A percentile compares a stretch with the other conserved stretches of the same genome.
phyloP scores from a whole-genome alignment of 2,329 filamentous ascomycete species.

The Didymella arachidicola region DNA sequence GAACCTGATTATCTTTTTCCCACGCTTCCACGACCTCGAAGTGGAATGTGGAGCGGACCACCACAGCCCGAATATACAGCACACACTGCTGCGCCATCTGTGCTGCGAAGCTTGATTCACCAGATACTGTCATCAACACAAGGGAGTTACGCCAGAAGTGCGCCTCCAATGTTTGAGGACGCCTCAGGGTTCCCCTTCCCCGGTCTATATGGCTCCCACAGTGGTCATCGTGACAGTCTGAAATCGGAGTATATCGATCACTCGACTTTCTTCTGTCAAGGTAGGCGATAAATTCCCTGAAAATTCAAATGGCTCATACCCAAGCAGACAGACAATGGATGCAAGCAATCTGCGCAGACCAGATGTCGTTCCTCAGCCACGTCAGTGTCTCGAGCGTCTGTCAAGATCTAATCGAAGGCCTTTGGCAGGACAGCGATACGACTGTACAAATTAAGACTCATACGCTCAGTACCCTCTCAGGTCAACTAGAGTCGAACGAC shows the following conservation, averaged over 20 bases:
- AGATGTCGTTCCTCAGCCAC: conserved; percentile 46
- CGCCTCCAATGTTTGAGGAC: conserved; percentile 33
- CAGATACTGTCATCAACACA: conserved; percentile 21
- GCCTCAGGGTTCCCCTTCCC: conserved; percentile 39
- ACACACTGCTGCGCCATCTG: background rate
- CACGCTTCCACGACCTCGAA: conserved; percentile 2
- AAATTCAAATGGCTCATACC: conserved; percentile 10
- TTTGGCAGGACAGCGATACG: conserved; percentile 39
- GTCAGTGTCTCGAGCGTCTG: conserved; percentile 45
- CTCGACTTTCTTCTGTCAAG: conserved; percentile 32
- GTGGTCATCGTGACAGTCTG: conserved; percentile 32
- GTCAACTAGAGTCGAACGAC: conserved; percentile 40
- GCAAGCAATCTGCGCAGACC: conserved; percentile 38
- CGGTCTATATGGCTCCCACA: background rate
- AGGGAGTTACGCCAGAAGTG: conserved; percentile 30
- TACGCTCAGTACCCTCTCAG: conserved; percentile 37
- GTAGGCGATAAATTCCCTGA: conserved; percentile 16
- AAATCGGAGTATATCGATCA: conserved; percentile 36
- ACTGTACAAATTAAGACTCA: conserved; percentile 46
- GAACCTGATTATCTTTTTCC: background rate
- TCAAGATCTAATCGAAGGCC: conserved; percentile 40
- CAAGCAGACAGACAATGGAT: conserved; percentile 37
- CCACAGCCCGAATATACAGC: background rate
- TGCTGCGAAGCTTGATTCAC: conserved; percentile 1
- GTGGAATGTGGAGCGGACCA: conserved; percentile 7